Base-by-base conservation (phyloP, 1,284 basidiomycete species). In the Austropuccinia psidii region DNA sequence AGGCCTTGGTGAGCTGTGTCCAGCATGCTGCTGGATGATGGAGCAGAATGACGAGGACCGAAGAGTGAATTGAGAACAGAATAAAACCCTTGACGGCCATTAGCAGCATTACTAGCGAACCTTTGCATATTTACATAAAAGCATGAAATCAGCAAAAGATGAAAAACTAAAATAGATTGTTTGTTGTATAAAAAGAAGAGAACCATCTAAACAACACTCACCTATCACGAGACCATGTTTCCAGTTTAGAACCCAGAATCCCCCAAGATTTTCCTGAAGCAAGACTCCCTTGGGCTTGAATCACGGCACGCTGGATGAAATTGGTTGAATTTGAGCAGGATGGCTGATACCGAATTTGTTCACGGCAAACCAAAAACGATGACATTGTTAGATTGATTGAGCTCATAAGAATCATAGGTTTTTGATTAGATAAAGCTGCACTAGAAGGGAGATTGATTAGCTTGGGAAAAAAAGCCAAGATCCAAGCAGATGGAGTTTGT, bases 381-480 rank as follows among this genome's bases (percentile, higher is more conserved):
- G 68, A 70, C 68, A 70, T 70, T 8, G 68, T 47, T n/a, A 70
- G 55, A 50, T 70, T 70, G 17, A 70, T 57, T 27, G 68, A 70
- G 41, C 55, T 31, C 68, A 70, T 70, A 43, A 70, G 68, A 31
- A 70, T 45, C 55, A 70, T 70, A 11, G 68, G 55, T n/a, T 54
- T 13, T 11, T 29, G 50, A 33, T 41, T 33, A 49, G 50, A 4
- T 43, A 50, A 55, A n/a, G 45, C 52, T 17, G 62, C 45, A 49
- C 62, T 65, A n/a, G 17, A 33, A 47, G 61, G 27, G 41, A n/a
- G n/a, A n/a, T 45, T 45, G 41, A n/a, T 45, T 11, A n/a, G n/a
- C 11, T n/a, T 11, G n/a, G 41, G 41, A n/a, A 11, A n/a, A 11
- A 45, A 45, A n/a, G n/a, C n/a, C 41, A n/a, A 45, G 41, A 11